Conservation (phyloP, 495 filamentous ascomycete species). For the Penicillium canescens region DNA sequence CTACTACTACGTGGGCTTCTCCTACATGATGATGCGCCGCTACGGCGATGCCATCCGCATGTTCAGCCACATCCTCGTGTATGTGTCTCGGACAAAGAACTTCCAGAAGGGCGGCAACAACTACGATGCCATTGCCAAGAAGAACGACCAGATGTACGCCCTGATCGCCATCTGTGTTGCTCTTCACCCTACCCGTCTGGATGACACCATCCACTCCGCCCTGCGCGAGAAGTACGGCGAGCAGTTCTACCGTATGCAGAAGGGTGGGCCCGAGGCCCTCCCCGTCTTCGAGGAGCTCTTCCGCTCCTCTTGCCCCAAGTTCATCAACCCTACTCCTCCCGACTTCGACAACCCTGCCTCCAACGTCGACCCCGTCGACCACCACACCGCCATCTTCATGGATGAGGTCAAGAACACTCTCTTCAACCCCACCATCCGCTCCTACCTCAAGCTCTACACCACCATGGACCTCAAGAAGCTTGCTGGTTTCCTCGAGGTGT, state of each 20-base stretch:
- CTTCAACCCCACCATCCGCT: conserved; percentile 89
- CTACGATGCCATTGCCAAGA: conserved; percentile 98
- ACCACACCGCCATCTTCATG: conserved; percentile 98
- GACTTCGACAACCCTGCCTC: conserved; percentile 93
- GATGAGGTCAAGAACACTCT: conserved; percentile 98
- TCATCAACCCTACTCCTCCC: conserved; percentile 95
- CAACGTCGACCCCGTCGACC: conserved; percentile 96
- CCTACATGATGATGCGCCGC: conserved; percentile 99
- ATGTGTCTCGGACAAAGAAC: conserved; percentile 98
- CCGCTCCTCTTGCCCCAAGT: conserved; percentile 93
- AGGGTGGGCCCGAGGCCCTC: conserved; percentile 89
- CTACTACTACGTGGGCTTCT: conserved; percentile 99
- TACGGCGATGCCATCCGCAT: conserved; percentile 98
- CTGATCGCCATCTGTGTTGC: conserved; percentile 98
- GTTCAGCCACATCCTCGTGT: conserved; percentile 99
- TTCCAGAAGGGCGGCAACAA: conserved; percentile 96
- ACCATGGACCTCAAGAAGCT: conserved; percentile 99
- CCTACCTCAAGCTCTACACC: conserved; percentile 97
- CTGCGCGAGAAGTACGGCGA: conserved; percentile 98
- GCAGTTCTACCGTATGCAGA: conserved; percentile 92
- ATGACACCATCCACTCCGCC: conserved; percentile 98
- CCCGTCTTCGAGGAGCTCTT: conserved; percentile 98
- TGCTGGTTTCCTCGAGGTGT: conserved; percentile 91
- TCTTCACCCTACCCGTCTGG: conserved; percentile 92
- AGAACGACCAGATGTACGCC: conserved; percentile 99